Base-by-base conservation (phyloP, 768 basidiomycete genomes). In the Lactarius tabidus region DNA sequence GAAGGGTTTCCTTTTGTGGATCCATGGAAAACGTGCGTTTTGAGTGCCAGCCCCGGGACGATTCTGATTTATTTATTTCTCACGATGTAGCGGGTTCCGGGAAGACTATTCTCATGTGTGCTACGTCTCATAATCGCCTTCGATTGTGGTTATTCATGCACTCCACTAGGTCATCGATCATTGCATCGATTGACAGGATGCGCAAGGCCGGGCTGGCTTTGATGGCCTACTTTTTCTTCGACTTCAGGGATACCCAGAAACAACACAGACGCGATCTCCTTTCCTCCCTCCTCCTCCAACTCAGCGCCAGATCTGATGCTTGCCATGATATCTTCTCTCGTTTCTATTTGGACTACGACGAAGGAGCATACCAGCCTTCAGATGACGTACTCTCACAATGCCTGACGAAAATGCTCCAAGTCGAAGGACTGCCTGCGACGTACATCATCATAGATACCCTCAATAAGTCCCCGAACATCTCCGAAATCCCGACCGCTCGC, bases 61-160 rank as follows among this genome's bases (percentile, higher is more conserved):
- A 63, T n/a, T 20, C 23, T 36, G 3, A 31, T 51, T 3, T 5
- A 1, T n/a, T 48, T 33, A 6, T 14, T 20, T 3, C n/a, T n/a
- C n/a, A n/a, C 15, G 0, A 35, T 28, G 4, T 17, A 65, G 64
- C 35, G 17, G 60, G 64, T 0, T 57, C 43, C 1, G 64, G 64
- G 2, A 65, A 65, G 26, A 65, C 53, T 17, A 61, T 61, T 2
- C 36, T 65, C 6, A 29, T 62, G 64, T 65, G 33, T 3, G 60
- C 36, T 3, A 1, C 7, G 18, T 55, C 15, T 51, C 23, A 1
- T n/a, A n/a, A n/a, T 14, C 6, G 2, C 8, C 6, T 39, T 28
- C 3, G 1, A 39, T 53, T 12, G 2, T 7, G 8, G 20, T 2
- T 9, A 23, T 18, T 60, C 33, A 33, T 8, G 6, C 3, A 6